Evolutionary conservation across 352 stramenopile species (phyloP).

Genomic region (Globisporangium carolinianum): DNA sequence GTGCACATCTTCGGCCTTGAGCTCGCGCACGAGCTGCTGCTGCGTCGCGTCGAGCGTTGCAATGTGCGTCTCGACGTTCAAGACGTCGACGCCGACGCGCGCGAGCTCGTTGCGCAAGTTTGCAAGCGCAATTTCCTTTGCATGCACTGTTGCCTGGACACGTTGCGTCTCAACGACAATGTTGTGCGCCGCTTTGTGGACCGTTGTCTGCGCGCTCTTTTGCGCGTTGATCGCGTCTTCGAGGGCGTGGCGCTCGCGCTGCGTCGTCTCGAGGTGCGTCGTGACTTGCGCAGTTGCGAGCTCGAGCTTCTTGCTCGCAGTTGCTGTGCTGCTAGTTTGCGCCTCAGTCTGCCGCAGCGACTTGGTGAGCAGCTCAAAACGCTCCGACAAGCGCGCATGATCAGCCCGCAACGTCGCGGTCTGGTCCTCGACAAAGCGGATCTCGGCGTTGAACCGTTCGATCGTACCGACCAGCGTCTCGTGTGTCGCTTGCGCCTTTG

Average conservation of each 20-base stretch:
- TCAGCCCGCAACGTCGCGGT: slow-evolving; percentile 48
- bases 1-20: slow-evolving; percentile 84
- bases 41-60: slow-evolving; percentile 84
- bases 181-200: slow-evolving; percentile 89
- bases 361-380: slow-evolving; percentile 84
- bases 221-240: slow-evolving; percentile 78
- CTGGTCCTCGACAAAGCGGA: slow-evolving; percentile 71
- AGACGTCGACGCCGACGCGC: slow-evolving; percentile 85
- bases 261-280: slow-evolving; percentile 76
- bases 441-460: slow-evolving; percentile 81
- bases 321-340: slow-evolving; percentile 59
- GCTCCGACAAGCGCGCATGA: slow-evolving; percentile 66
- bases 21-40: slow-evolving; percentile 62
- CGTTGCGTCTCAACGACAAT: slow-evolving; percentile 77
- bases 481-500: slow-evolving; percentile 73
- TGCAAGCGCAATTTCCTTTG: slow-evolving; percentile 87
- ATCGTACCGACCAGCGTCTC: slow-evolving; percentile 79
- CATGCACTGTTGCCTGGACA: slow-evolving; percentile 65
- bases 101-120: slow-evolving; percentile 91
- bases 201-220: slow-evolving; percentile 86
- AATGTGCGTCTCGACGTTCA: slow-evolving; percentile 90
- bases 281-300: slow-evolving; percentile 59
- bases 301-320: slow-evolving; percentile 64
- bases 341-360: slow-evolving; percentile 84
- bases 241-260: slow-evolving; percentile 83